Percentiles rank a stretch among this genome's conserved stretches.
phyloP scores from a whole-genome alignment of 2,329 filamentous ascomycete species.

The Ophiocordyceps australis region DNA sequence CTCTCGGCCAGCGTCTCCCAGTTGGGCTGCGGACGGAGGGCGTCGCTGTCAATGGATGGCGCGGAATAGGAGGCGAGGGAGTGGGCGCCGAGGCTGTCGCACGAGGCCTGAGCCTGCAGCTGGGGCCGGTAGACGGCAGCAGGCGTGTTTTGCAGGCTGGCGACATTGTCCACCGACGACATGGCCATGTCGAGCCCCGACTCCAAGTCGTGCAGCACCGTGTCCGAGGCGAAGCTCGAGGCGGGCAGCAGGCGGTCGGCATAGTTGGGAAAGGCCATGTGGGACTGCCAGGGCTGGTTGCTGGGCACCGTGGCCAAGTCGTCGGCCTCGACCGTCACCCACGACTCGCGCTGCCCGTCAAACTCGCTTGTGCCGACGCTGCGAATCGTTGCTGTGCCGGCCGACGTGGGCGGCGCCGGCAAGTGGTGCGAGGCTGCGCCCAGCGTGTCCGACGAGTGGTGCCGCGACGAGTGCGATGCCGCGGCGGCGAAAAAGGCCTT shows the following conservation, averaged over 20 bases:
- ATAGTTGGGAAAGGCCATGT: constrained; percentile 10
- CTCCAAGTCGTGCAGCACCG: constrained; percentile 8
- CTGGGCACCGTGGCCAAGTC: constrained; percentile 7
- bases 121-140: constrained; percentile 2
- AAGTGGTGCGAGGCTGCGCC: constrained; percentile 6
- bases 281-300: constrained; percentile 9
- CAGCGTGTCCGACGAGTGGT: constrained; percentile 10
- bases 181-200: constrained; percentile 10
- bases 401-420: constrained; percentile 8
- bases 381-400: constrained; percentile 6
- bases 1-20: constrained; percentile 5
- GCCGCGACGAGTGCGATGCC: constrained; percentile 7
- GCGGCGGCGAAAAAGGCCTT: constrained; percentile 8
- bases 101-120: constrained; percentile 4
- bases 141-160: constrained; percentile 6
- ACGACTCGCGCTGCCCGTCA: constrained; percentile 12
- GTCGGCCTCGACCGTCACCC: constrained; percentile 15
- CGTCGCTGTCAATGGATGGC: no score
- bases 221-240: constrained; percentile 9
- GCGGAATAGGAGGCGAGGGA: no score
- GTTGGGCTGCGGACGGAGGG: constrained; percentile 3
- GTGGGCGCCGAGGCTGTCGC: constrained; percentile 7
- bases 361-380: constrained; percentile 6
- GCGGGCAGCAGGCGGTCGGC: constrained; percentile 13
- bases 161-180: constrained; percentile 10